Evolutionary conservation across 2,329 filamentous ascomycete species (phyloP), one percentile per base, ranked within the genome.

Genomic region (Curvularia sp.): DNA sequence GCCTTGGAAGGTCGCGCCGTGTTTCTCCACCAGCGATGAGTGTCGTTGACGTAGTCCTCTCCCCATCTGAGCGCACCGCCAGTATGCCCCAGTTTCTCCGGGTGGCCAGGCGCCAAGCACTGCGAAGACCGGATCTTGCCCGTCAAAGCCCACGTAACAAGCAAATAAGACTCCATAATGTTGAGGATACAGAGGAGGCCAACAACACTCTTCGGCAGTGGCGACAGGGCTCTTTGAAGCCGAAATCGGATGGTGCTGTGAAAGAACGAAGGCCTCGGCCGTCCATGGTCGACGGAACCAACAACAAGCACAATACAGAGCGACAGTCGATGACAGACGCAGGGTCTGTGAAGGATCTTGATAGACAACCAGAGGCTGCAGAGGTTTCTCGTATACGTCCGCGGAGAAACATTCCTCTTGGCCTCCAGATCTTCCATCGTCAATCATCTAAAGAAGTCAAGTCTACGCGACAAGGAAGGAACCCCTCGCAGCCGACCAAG

Each of bases 161-260:
- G 64, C 76, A 82, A 38, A 77, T 88, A 49, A 78, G 80, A 51
- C 71, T 88, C 26, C 81, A 80, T 15, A 86, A 82, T 24, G 75
- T 72, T 31, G 65, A 76, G 8, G 86, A 88, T 60, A 87, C 85
- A 0, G 75, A 79, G 48, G 85, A 88, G 65, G 84, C 83, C 7
- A 83, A 81, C 50, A 63, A 68, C 31, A 77, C 79, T 3, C 74
- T 88, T 50, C 74, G 69, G 46, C 76, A 82, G 55, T 88, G 86
- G 86, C 80, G 74, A 62, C 71, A 72, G 35, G 85, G 85, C 18
- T 72, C 62, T 22, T 31, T 77, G 12, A 69, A 65, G 46, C 68
- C 67, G 5, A 67, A 56, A 20, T 8, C 46, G 15, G 64, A 61
- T 48, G 18, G 56, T 15, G 8, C n/a, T 18, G 30, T 52, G 7